These are phyloP conservation scores for Crithidia thermophila DNA, from an alignment of 208 protist genomes.

Conservation along the genomic window DNA sequence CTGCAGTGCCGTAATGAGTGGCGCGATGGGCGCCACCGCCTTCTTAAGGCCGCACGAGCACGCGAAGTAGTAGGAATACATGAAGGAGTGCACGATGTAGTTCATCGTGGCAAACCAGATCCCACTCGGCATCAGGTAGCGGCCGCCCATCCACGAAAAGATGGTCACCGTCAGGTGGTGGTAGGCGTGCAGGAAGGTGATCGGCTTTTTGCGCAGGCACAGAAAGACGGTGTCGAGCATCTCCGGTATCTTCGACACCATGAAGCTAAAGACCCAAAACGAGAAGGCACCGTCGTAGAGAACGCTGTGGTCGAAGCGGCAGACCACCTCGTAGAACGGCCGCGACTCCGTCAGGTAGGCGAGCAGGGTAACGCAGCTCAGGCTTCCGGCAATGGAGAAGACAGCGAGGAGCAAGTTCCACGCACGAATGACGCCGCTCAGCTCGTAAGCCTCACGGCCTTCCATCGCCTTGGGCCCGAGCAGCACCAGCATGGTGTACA, in stretches of 20 bases:
- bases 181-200: constrained; percentile 76
- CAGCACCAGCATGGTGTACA: constrained; percentile 39
- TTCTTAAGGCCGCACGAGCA: constrained; percentile 45
- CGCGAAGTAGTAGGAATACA: constrained; percentile 91
- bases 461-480: constrained; percentile 31
- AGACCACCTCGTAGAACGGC: constrained; percentile 44
- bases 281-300: constrained; percentile 54
- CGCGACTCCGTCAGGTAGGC: constrained; percentile 28
- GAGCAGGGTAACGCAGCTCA: constrained; percentile 44
- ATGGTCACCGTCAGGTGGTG: constrained; percentile 86
- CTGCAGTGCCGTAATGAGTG: constrained; percentile 65
- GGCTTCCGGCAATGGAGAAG: constrained; percentile 63
- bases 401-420: constrained; percentile 76
- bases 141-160: constrained; percentile 83
- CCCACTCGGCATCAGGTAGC: constrained; percentile 42
- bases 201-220: constrained; percentile 61
- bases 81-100: constrained; percentile 87
- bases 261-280: constrained; percentile 69
- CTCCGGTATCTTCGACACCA: constrained; percentile 72
- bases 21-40: constrained; percentile 44
- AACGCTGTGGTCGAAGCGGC: constrained; percentile 39
- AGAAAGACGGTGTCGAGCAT: constrained; percentile 77
- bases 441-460: constrained; percentile 38
- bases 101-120: constrained; percentile 90
- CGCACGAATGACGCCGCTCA: constrained; percentile 39